Percentiles rank a stretch among this genome's conserved stretches.
These are phyloP conservation scores for Trametes meyenii DNA, from an alignment of 768 basidiomycete species.

Conservation along the genomic window DNA sequence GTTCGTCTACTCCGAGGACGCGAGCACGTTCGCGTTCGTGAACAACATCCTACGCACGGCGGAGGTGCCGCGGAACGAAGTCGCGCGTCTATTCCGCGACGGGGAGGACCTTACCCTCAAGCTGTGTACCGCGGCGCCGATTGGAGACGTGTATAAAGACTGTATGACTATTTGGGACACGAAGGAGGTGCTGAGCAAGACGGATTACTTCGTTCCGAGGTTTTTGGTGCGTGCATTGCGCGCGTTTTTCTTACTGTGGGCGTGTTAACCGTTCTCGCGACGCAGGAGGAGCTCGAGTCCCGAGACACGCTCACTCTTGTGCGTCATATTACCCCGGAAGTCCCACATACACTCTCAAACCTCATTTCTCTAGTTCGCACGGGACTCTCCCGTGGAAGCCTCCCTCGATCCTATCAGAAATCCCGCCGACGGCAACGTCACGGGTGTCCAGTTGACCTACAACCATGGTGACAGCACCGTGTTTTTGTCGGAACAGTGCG, in stretches of 20 bases:
- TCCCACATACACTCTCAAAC: not conserved
- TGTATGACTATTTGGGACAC: slow-evolving; percentile 20
- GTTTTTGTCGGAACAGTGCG: slow-evolving; percentile 42
- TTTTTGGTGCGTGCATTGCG: slow-evolving; percentile 2
- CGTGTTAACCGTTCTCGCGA: not conserved
- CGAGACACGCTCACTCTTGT: not conserved
- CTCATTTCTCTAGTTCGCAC: not conserved
- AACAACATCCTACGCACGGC: slow-evolving; percentile 41
- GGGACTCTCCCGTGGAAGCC: not conserved
- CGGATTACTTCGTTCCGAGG: slow-evolving; percentile 1
- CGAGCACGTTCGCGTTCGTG: slow-evolving; percentile 41
- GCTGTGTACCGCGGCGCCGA: slow-evolving; percentile 51
- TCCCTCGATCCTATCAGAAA: not conserved
- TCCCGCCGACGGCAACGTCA: slow-evolving; percentile 4
- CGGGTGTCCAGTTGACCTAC: slow-evolving; percentile 35
- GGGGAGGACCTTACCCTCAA: slow-evolving; percentile 35
- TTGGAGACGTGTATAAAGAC: slow-evolving; percentile 24
- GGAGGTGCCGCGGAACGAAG: slow-evolving; percentile 39
- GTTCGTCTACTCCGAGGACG: slow-evolving; percentile 53
- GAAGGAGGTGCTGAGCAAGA: not conserved
- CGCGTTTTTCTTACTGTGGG: not conserved
- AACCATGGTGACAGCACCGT: slow-evolving; percentile 14
- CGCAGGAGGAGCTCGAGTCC: not conserved
- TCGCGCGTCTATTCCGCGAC: slow-evolving; percentile 33
- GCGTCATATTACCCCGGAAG: not conserved